Evolutionary conservation across 306 rosid species (phyloP).

Genomic region (Dryas alaskensis): DNA sequence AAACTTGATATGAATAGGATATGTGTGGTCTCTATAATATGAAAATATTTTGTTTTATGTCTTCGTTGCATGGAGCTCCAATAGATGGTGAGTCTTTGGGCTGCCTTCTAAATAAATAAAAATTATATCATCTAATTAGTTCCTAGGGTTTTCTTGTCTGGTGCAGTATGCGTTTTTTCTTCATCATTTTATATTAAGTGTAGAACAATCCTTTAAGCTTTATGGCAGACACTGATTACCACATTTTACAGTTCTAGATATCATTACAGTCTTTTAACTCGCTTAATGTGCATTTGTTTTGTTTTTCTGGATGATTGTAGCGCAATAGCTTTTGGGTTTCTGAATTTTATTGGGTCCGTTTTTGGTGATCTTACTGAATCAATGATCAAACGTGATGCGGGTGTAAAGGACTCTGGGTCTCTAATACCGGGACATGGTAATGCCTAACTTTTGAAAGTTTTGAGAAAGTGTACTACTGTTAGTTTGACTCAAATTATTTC

Average conservation of each 20-base stretch:
- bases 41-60: not conserved
- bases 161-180: not conserved
- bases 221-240: not conserved
- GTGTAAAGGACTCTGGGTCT: conserved; percentile 96
- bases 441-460: conserved; percentile 22
- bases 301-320: conserved; percentile 34
- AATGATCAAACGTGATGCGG: conserved; percentile 98
- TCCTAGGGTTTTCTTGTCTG: not conserved
- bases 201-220: not conserved
- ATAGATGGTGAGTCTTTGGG: not conserved
- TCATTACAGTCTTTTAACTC: conserved; percentile 1
- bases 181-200: not conserved
- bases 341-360: conserved; percentile 78
- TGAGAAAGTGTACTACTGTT: not conserved
- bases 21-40: not conserved
- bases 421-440: conserved; percentile 97
- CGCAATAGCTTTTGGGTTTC: conserved; percentile 70
- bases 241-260: not conserved
- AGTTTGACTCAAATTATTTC: conserved; percentile 1
- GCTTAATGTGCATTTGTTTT: conserved; percentile 12
- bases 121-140: not conserved
- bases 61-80: not conserved
- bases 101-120: too few relatives aligned
- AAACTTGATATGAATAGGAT: not conserved
- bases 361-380: conserved; percentile 98